Base-by-base conservation (phyloP, 331 rosid species). In the Acacia concinna region DNA sequence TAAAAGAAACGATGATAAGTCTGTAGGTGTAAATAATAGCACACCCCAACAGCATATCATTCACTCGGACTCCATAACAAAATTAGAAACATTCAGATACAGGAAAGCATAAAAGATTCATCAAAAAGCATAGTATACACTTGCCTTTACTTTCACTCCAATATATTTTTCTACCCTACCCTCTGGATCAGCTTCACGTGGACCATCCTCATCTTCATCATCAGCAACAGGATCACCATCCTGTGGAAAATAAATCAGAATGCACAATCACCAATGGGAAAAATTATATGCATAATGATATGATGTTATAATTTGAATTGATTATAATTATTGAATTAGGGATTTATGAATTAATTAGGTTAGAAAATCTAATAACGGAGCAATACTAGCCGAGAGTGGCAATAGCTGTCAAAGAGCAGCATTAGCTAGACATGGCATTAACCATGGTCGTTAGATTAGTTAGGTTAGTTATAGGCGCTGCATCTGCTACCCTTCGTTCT, bases 71-170 rank as follows among this genome's bases (percentile, higher is more conserved):
- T 57, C 20, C 43, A 25, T 46, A 79, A 41, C 54, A 78, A 69
- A 63, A 44, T 8, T 28, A 27, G 68, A 56, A 52, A 62, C 68
- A 4, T 38, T 18, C 28, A 12, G 23, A 75, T 28, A 77, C 35
- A 67, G 71, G 47, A 21, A 84, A 62, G 13, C 9, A 66, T 43
- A 15, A 77, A 81, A 30, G 71, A 43, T 51, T 74, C 62, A 54
- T 31, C n/a, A 77, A 40, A 27, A 77, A 40, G 43, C 44, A 27
- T 32, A 32, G 63, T 54, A 77, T 84, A 77, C 89, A 78, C 85
- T 80, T 87, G 73, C 99, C 99, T 96, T 93, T 82, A 96, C 99
- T 96, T 90, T 90, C 80, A 96, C 99, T 64, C 98, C 99, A 72
- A 93, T 89, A 86, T 96, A 96, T 84, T 89, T 96, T 76, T 96